Evolutionary conservation across 192 early-diverging fungal species (phyloP).

Genomic region (Coemansia umbellata): DNA sequence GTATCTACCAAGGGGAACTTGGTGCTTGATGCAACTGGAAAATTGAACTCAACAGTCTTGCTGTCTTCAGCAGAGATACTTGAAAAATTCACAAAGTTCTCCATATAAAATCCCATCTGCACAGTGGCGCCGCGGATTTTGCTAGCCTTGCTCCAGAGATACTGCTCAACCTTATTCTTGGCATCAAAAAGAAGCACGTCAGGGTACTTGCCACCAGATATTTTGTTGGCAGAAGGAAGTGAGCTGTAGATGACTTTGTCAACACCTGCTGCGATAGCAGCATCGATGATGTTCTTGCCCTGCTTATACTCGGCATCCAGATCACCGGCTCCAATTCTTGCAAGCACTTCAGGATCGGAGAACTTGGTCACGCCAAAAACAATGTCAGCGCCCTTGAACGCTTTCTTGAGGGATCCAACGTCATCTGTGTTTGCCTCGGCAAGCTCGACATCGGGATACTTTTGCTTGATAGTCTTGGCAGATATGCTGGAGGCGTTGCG

Average conservation of each 20-base stretch:
- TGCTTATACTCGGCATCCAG: slow-evolving; percentile 7
- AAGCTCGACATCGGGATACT: slow-evolving; percentile 15
- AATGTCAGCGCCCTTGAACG: slow-evolving; percentile 14
- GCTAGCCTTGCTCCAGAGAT: background rate
- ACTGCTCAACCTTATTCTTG: slow-evolving; percentile 17
- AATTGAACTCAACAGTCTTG: slow-evolving; percentile 7
- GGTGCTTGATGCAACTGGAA: background rate
- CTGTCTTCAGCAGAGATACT: slow-evolving; percentile 6
- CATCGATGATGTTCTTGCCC: slow-evolving; percentile 12
- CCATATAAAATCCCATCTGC: slow-evolving; percentile 4
- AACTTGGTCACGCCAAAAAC: slow-evolving; percentile 32
- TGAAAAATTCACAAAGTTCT: slow-evolving; percentile 8
- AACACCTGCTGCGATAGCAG: slow-evolving; percentile 9
- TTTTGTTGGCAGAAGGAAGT: slow-evolving; percentile 8
- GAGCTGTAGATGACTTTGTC: slow-evolving; percentile 15
- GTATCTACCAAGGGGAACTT: background rate
- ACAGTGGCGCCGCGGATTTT: background rate
- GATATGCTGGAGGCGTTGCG: slow-evolving; percentile 1
- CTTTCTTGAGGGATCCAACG: slow-evolving; percentile 7
- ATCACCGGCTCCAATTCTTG: background rate
- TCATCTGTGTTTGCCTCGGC: slow-evolving; percentile 11
- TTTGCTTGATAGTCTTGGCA: background rate
- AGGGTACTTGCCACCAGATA: slow-evolving; percentile 12
- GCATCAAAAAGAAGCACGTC: slow-evolving; percentile 16
- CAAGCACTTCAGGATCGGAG: background rate